These are phyloP conservation scores for barrel medic (Medicago truncatula) DNA, from an alignment of 306 rosid species.

Conservation along the genomic window DNA sequence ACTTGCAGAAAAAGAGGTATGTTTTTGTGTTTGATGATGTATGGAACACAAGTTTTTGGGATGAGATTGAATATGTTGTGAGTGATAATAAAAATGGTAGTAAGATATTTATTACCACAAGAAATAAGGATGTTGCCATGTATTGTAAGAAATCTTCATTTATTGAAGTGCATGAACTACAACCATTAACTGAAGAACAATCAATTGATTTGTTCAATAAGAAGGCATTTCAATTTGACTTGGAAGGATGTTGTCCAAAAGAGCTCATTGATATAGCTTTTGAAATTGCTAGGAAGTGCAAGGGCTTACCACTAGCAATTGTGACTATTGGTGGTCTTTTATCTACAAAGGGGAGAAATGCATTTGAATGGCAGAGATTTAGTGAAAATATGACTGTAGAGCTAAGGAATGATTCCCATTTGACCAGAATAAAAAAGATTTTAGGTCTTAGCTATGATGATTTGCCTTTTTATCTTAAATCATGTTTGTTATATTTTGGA, in stretches of 20 bases:
- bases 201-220: neutral
- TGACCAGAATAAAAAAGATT: neutral
- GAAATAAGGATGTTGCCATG: neutral
- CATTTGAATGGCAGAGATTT: neutral
- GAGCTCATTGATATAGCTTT: neutral
- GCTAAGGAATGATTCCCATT: neutral
- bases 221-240: slow-evolving; percentile 13
- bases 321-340: neutral
- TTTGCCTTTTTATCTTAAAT: neutral
- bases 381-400: neutral
- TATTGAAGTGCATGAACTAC: neutral
- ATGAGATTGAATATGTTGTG: neutral
- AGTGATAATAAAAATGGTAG: neutral
- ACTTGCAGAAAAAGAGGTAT: neutral
- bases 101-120: neutral
- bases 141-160: neutral
- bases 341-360: neutral
- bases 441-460: slow-evolving; percentile 11
- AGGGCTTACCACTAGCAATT: slow-evolving; percentile 17
- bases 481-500: neutral
- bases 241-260: neutral
- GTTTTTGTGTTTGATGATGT: slow-evolving; percentile 32
- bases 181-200: neutral
- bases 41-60: neutral
- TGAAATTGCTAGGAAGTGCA: neutral